phyloP scores from a whole-genome alignment of 2,329 filamentous ascomycete species.

The Pseudogymnoascus sp. region DNA sequence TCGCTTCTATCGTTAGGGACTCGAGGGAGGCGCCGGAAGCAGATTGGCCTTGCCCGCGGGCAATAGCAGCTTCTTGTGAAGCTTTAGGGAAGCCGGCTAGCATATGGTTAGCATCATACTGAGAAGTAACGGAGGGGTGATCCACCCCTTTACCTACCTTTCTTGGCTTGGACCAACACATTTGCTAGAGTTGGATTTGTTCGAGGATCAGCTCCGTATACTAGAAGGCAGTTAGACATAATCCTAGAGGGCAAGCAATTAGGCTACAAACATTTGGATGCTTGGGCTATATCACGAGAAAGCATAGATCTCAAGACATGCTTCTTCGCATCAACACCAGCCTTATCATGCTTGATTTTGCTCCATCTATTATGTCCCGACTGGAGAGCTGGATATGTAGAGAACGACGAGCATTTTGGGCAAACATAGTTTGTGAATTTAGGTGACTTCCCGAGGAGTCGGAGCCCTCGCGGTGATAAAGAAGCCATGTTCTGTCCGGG shows the following conservation, averaged over 20 bases:
- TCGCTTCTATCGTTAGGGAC: conserved; percentile 66
- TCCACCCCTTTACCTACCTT: conserved; percentile 40
- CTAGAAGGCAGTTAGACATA: conserved; percentile 33
- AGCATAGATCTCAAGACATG: conserved; percentile 61
- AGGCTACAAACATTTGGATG: conserved; percentile 57
- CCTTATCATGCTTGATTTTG: conserved; percentile 93
- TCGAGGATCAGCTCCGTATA: conserved; percentile 66
- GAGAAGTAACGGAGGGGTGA: conserved; percentile 15
- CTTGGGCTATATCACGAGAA: conserved; percentile 63
- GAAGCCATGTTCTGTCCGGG: conserved; percentile 3
- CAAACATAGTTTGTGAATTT: conserved; percentile 17
- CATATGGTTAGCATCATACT: conserved; percentile 17
- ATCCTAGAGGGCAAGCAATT: conserved; percentile 12
- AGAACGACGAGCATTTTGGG: conserved; percentile 30
- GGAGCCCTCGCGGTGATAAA: conserved; percentile 1
- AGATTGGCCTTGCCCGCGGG: conserved; percentile 79
- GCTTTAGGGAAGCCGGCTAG: conserved; percentile 73
- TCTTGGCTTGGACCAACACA: conserved; percentile 70
- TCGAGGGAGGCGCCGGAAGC: conserved; percentile 69
- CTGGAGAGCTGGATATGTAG: conserved; percentile 34
- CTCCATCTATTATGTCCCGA: conserved; percentile 91
- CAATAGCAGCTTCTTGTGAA: conserved; percentile 76
- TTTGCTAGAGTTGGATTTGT: conserved; percentile 69
- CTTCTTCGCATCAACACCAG: conserved; percentile 72
- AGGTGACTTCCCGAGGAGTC: not conserved